A percentile compares a stretch with the other conserved stretches of the same genome.
phyloP scores from a whole-genome alignment of 805 yeast species.

The Cyberlindnera americana region DNA sequence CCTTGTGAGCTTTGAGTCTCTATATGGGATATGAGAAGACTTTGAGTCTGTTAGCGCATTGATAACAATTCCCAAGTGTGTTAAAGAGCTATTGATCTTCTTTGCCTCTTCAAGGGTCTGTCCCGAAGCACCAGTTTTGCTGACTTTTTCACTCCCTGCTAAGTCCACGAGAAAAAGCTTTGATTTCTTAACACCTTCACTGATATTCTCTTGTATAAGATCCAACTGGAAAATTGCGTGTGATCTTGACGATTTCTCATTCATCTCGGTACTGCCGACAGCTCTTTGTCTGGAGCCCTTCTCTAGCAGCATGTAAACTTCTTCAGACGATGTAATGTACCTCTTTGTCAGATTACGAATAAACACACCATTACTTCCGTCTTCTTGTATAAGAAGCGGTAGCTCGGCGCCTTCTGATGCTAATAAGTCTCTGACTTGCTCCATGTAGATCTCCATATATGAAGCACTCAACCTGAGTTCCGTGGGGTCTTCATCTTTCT shows the following conservation, averaged over 20 bases:
- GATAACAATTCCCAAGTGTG: slow-evolving; percentile 78
- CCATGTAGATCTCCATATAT: slow-evolving; percentile 80
- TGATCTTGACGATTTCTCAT: slow-evolving; percentile 69
- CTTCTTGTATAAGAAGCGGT: slow-evolving; percentile 54
- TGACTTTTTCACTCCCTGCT: slow-evolving; percentile 83
- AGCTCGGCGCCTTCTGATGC: slow-evolving; percentile 31
- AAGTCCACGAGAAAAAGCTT: slow-evolving; percentile 74
- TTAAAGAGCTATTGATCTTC: slow-evolving; percentile 74
- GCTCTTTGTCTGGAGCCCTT: slow-evolving; percentile 57
- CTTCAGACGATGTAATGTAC: slow-evolving; percentile 54
- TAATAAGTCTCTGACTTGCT: slow-evolving; percentile 67
- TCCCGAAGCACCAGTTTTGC: slow-evolving; percentile 75
- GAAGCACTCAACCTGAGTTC: slow-evolving; percentile 64
- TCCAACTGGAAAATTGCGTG: slow-evolving; percentile 75
- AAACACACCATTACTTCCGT: slow-evolving; percentile 58
- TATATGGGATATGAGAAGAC: slow-evolving; percentile 63
- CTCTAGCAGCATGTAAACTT: slow-evolving; percentile 53
- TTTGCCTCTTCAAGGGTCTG: slow-evolving; percentile 78
- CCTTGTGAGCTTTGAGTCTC: slow-evolving; percentile 76
- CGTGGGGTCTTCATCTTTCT: slow-evolving; percentile 36
- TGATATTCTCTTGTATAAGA: slow-evolving; percentile 54
- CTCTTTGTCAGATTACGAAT: slow-evolving; percentile 67
- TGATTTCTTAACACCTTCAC: slow-evolving; percentile 59
- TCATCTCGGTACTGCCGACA: slow-evolving; percentile 63
- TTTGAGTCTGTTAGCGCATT: slow-evolving; percentile 70